A percentile compares a stretch with the other conserved stretches of the same genome.
Conservation (phyloP, 345 rosid genomes). For the Aegle marmelos region DNA sequence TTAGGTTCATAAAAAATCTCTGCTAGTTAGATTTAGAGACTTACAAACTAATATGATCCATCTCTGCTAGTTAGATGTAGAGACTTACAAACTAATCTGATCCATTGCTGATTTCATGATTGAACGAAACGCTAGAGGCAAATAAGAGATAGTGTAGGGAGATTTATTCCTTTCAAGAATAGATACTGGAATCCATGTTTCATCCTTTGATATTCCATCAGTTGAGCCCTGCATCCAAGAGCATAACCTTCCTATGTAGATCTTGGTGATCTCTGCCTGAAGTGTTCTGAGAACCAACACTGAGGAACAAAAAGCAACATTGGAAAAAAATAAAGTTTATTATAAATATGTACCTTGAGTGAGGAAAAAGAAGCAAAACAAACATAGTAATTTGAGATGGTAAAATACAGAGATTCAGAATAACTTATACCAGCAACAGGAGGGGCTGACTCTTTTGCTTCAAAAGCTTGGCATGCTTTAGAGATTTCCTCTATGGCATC, state of each 20-base stretch:
- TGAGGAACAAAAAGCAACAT: conserved; percentile 35
- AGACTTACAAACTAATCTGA: conserved; percentile 78
- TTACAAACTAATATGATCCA: conserved; percentile 87
- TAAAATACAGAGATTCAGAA: conserved; percentile 24
- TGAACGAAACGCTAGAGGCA: conserved; percentile 90
- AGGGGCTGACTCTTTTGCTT: conserved; percentile 90
- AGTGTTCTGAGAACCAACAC: conserved; percentile 66
- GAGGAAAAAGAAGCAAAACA: conserved; percentile 30
- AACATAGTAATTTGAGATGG: conserved; percentile 23
- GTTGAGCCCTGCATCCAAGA: conserved; percentile 89
- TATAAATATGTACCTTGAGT: conserved; percentile 30
- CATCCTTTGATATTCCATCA: conserved; percentile 73
- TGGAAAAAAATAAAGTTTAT: not conserved
- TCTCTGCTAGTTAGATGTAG: conserved; percentile 3
- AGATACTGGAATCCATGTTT: conserved; percentile 86
- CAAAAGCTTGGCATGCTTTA: conserved; percentile 87
- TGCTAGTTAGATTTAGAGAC: conserved; percentile 25
- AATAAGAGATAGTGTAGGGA: conserved; percentile 80
- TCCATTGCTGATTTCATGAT: conserved; percentile 76
- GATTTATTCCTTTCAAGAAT: conserved; percentile 91
- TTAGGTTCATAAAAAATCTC: conserved; percentile 1
- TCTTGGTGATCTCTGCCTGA: conserved; percentile 77
- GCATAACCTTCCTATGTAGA: conserved; percentile 83
- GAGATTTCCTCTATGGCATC: conserved; percentile 81
- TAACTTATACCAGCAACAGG: conserved; percentile 63